phyloP scores from a whole-genome alignment of 2,329 filamentous ascomycete genomes.

The Aspergillus cejpii region DNA sequence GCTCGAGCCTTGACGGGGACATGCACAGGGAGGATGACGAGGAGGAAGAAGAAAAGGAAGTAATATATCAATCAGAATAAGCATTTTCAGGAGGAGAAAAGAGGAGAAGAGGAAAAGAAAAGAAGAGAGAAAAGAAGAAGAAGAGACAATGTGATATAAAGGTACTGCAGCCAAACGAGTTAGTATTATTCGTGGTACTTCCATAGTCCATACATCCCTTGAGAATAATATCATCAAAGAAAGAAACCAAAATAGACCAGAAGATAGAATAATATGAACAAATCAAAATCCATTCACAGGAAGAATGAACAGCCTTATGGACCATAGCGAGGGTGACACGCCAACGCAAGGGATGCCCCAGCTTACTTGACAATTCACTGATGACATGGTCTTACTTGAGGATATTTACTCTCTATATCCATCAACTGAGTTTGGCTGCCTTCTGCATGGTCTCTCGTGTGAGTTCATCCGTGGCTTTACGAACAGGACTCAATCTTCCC shows the following conservation, averaged over 20 bases:
- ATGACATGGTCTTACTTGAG: too few relatives aligned
- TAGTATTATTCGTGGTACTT: background rate
- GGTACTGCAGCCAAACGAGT: conserved; percentile 11
- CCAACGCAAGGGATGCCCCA: conserved; percentile 18
- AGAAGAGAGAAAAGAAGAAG: background rate
- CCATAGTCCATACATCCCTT: too few relatives aligned
- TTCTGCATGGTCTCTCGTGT: conserved; percentile 47
- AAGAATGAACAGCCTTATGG: conserved; percentile 16
- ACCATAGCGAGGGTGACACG: conserved; percentile 13
- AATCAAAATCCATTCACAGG: conserved; percentile 4
- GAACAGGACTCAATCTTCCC: conserved; percentile 50
- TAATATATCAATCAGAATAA: background rate
- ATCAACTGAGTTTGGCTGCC: conserved; percentile 43
- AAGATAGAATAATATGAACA: conserved; percentile 1
- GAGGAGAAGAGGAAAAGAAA: conserved; percentile 1
- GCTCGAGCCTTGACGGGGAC: background rate
- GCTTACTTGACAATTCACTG: too few relatives aligned
- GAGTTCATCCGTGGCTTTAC: conserved; percentile 48
- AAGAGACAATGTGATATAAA: conserved; percentile 11
- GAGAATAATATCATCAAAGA: background rate
- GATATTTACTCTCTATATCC: too few relatives aligned
- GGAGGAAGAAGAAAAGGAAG: conserved; percentile 2
- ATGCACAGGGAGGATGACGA: conserved; percentile 1
- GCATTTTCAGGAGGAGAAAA: background rate
- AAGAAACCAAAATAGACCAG: background rate